Conservation (phyloP, 768 basidiomycete genomes). For the Suillus bovinus region DNA sequence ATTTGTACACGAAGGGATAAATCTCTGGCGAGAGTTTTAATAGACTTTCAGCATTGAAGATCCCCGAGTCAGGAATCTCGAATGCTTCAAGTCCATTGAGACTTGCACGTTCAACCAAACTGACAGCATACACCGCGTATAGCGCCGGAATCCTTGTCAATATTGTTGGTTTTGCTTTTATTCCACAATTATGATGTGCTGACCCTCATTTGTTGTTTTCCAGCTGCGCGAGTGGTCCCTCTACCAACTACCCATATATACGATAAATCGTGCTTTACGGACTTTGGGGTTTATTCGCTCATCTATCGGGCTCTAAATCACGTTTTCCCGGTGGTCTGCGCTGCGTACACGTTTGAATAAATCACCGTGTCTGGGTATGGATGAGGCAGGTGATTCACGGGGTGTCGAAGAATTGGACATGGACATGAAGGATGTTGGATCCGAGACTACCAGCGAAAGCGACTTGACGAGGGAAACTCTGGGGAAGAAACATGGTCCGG, state of each 20-base stretch:
- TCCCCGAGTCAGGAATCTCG: too few species aligned
- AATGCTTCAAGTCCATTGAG: too few species aligned
- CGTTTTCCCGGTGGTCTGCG: slow-evolving; percentile 60
- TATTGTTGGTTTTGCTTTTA: slow-evolving; percentile 69
- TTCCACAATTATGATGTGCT: slow-evolving; percentile 6
- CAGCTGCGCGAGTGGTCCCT: slow-evolving; percentile 61
- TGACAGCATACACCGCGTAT: slow-evolving; percentile 65
- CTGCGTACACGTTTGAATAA: slow-evolving; percentile 50
- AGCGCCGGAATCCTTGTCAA: slow-evolving; percentile 81
- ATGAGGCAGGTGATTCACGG: neutral
- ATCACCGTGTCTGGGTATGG: slow-evolving; percentile 46
- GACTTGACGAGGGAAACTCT: too few species aligned
- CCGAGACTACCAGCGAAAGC: too few species aligned
- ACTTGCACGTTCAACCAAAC: too few species aligned
- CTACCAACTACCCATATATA: slow-evolving; percentile 72
- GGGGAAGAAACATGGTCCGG: too few species aligned
- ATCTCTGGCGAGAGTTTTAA: slow-evolving; percentile 51
- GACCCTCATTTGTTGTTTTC: slow-evolving; percentile 1
- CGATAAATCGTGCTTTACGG: slow-evolving; percentile 82
- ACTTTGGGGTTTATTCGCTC: slow-evolving; percentile 67
- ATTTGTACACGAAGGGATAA: slow-evolving; percentile 74
- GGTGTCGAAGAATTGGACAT: neutral
- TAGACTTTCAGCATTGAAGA: slow-evolving; percentile 16
- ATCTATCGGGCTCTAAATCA: slow-evolving; percentile 62
- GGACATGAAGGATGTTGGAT: neutral